A percentile compares a stretch with the other conserved stretches of the same genome.
Evolutionary conservation across 371 early-diverging fungal genomes (phyloP).

Genomic region (Haplosporangium sp.): DNA sequence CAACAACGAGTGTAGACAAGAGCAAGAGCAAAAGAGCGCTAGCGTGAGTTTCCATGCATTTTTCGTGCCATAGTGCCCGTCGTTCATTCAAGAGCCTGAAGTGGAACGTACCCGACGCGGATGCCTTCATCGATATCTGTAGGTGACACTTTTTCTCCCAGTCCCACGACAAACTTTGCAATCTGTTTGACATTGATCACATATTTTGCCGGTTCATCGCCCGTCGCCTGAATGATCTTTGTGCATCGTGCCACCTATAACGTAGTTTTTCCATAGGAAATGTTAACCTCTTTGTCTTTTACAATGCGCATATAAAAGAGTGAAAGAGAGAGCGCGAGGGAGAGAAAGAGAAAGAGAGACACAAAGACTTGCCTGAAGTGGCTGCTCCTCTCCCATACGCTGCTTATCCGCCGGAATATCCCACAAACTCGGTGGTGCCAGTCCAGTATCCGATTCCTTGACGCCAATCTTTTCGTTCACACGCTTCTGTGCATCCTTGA

Average conservation of each 20-base stretch:
- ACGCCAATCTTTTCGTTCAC: conserved; percentile 98
- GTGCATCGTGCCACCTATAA: conserved; percentile 94
- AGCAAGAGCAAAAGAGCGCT: background rate
- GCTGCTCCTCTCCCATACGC: conserved; percentile 96
- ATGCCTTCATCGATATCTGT: conserved; percentile 99
- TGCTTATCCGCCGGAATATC: conserved; percentile 99
- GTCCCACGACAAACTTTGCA: conserved; percentile 99
- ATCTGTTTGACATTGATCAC: conserved; percentile 99
- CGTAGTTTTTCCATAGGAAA: background rate
- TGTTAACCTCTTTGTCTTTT: too few species aligned
- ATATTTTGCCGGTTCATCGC: conserved; percentile 90
- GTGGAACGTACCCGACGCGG: conserved; percentile 98
- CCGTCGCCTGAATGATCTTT: conserved; percentile 91
- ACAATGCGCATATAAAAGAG: too few species aligned
- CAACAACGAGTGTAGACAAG: background rate
- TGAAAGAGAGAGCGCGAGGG: too few species aligned
- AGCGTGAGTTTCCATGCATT: too few species aligned
- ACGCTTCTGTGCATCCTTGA: conserved; percentile 95
- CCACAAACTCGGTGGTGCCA: conserved; percentile 99
- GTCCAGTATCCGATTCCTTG: conserved; percentile 99
- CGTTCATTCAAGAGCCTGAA: too few species aligned
- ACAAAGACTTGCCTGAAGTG: conserved; percentile 82
- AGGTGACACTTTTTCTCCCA: conserved; percentile 96
- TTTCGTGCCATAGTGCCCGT: too few species aligned
- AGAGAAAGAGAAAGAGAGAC: background rate